Base-by-base conservation (phyloP, 495 filamentous ascomycete genomes). In the Cladorrhinum samala region DNA sequence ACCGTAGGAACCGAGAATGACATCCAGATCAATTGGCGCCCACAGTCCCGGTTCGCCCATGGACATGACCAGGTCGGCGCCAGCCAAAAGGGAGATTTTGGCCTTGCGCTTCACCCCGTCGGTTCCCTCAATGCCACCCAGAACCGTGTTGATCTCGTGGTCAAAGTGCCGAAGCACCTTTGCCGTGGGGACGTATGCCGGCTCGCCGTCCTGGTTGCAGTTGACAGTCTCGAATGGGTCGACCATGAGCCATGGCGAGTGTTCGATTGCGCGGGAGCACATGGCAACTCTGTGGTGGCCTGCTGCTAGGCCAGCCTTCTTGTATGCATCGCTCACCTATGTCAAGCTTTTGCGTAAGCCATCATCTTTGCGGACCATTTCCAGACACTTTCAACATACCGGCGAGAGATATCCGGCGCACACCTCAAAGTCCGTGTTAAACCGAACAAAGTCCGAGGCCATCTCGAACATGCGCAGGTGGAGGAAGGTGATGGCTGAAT, bases 401-500 rank as follows among this genome's bases (percentile, higher is more conserved):
- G 61, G 69, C 36, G 82, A 86, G 42, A 95, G 70, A 67, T 91
- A 95, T 18, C 87, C 90, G 36, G 86, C 90, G 23, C 94, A 75
- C 16, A 96, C 78, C 67, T 96, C 91, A 64, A 85, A 95, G 27
- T 89, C 76, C 37, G 88, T 89, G 71, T 84, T 88, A 69, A 91
- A 62, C 48, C 83, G 81, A 57, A 83, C 83, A 68, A 85, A 88
- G 73, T 92, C 87, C 60, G 81, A 79, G 2, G 88, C 88, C 85
- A 92, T 89, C 59, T 94, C 91, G 63, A 95, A 95, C 89, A 96
- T 92, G 65, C 90, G 88, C 49, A 96, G 77, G 66, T 96, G 89
- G 25, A 96, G 80, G 68, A 85, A 90, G 23, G 89, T 95, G 58
- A 87, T 83, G 16, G 89, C 91, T 50, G 20, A n/a, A n/a, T n/a